Percentiles rank a stretch among this genome's conserved stretches.
Evolutionary conservation across 2,329 filamentous ascomycete genomes (phyloP).

Genomic region (Neopestalotiopsis sp.): DNA sequence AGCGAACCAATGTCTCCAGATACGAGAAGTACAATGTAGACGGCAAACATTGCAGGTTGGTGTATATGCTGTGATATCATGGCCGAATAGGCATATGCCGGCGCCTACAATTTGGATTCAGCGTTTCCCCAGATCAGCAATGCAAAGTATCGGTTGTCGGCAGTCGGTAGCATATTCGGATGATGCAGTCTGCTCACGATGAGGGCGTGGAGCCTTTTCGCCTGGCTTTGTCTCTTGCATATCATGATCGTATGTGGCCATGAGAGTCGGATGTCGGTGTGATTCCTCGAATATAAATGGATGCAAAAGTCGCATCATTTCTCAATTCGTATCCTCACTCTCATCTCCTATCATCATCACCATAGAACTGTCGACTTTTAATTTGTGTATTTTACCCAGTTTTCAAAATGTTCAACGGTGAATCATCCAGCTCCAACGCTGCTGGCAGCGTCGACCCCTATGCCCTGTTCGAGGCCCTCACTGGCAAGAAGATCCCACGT

Average conservation of each 20-base stretch:
- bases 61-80: background rate
- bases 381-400: background rate
- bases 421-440: slow-evolving; percentile 6
- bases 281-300: background rate
- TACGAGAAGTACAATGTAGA: background rate
- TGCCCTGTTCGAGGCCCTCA: slow-evolving; percentile 44
- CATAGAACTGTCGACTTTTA: background rate
- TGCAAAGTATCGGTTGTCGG: background rate
- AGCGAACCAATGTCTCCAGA: background rate
- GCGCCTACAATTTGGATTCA: background rate
- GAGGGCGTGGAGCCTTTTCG: background rate
- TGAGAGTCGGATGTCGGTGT: background rate
- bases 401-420: slow-evolving; percentile 11
- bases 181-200: background rate
- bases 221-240: background rate
- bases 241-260: background rate
- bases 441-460: slow-evolving; percentile 38
- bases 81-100: background rate
- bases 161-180: background rate
- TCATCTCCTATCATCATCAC: background rate
- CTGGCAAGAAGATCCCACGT: slow-evolving; percentile 39
- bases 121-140: background rate
- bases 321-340: background rate
- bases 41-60: background rate
- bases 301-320: background rate